Base-by-base conservation (phyloP, 2,329 filamentous ascomycete species). In the Myriosclerotinia duriaeana region DNA sequence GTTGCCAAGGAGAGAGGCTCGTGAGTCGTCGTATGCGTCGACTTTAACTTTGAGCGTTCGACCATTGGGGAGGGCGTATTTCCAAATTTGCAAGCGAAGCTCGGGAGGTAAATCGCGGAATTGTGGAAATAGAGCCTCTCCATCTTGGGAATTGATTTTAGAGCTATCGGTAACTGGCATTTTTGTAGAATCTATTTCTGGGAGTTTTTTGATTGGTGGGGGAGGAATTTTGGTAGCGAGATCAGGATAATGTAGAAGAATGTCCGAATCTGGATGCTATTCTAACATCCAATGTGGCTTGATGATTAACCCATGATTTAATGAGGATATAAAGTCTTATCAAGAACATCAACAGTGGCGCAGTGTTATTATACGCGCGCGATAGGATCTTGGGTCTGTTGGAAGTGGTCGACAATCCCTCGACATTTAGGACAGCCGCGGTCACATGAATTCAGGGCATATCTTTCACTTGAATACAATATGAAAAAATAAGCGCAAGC, bases 21-120 rank as follows among this genome's bases (percentile, higher is more conserved):
- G 30, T 14, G 62, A 20, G 20, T 56, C 30, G 34, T 56, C 38
- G 20, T 58, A 64, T 11, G 62, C 40, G 14, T 58, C 62, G 7
- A 58, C 20, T 48, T 50, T 64, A 1, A 64, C 40, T 20, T 40
- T 44, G 42, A 64, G 52, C 1, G 52, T 64, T 26, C 62, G 62
- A 14, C 52, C 14, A 34, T 17, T 12, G 8, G 62, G 62, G 12
- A 64, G 62, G 7, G 62, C 62, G 12, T 58, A 6, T 26, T 4
- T 34, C 53, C 53, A 64, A 20, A 58, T 15, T 3, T 50, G 30
- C 7, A 64, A 30, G 17, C 62, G 62, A 12, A 64, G 53, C 22
- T 58, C 62, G 3, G 62, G 42, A 12, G 62, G 53, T 20, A 58
- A 34, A 34, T 61, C 6, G 12, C 30, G 26, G 12, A 61, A 61